phyloP scores from a whole-genome alignment of 1,139 yeast species.

The Taphrina communis region DNA sequence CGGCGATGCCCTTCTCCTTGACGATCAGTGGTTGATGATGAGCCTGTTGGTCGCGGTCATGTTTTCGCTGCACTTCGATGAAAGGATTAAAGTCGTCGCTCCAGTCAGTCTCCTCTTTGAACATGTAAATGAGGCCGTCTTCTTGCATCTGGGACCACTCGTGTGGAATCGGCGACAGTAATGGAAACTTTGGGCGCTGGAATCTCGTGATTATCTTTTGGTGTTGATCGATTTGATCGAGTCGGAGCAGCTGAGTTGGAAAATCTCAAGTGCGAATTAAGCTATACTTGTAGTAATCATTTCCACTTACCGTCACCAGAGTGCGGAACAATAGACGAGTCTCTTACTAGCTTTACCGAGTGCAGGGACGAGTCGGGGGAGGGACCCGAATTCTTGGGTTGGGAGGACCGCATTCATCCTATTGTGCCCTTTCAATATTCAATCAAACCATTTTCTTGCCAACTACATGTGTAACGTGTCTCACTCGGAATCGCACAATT shows the following conservation, averaged over 20 bases:
- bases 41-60: slow-evolving; percentile 6
- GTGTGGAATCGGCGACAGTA: background rate
- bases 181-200: no score
- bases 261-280: background rate
- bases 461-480: no score
- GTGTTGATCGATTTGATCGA: background rate
- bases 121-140: background rate
- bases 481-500: no score
- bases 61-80: background rate
- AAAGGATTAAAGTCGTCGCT: slow-evolving; percentile 27
- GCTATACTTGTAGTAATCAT: background rate
- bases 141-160: background rate
- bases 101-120: slow-evolving; percentile 16
- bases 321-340: no score
- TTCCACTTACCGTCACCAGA: background rate
- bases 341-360: no score
- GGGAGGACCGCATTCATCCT: background rate
- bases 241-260: no score
- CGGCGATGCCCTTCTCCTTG: background rate
- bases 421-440: background rate
- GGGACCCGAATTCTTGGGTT: no score
- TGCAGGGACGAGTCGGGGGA: no score
- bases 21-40: background rate
- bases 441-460: no score
- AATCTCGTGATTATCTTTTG: no score